These are phyloP conservation scores for Fraxinus quadrangulata DNA, from an alignment of 257 asterid species.

Conservation along the genomic window DNA sequence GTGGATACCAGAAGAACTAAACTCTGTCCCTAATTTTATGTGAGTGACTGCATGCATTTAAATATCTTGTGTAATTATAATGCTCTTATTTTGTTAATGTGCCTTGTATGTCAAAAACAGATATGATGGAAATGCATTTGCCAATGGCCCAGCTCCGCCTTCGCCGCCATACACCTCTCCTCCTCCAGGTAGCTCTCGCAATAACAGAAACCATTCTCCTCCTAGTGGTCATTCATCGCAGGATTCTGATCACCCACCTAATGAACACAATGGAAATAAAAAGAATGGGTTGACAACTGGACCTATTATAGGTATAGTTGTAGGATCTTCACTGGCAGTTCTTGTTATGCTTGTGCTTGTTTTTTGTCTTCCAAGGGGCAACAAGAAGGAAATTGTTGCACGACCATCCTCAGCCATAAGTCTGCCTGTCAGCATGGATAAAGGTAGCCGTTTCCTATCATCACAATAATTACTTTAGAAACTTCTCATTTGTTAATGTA, in stretches of 20 bases:
- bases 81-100: constrained; percentile 15
- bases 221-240: constrained; percentile 46
- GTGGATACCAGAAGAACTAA: constrained; percentile 86
- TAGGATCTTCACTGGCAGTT: constrained; percentile 65
- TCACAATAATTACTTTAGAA: constrained; percentile 3
- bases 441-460: constrained; percentile 40
- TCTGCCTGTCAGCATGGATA: constrained; percentile 53
- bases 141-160: constrained; percentile 93
- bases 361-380: constrained; percentile 61
- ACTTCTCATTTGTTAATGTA: constrained; percentile 2
- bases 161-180: constrained; percentile 87
- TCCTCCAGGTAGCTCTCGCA: constrained; percentile 71
- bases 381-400: constrained; percentile 72
- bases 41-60: constrained; percentile 45
- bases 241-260: constrained; percentile 43
- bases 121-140: constrained; percentile 72
- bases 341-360: constrained; percentile 58
- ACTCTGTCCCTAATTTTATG: constrained; percentile 71
- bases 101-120: constrained; percentile 45
- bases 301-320: constrained; percentile 73
- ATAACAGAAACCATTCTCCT: constrained; percentile 43
- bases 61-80: constrained; percentile 14
- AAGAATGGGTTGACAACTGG: constrained; percentile 64
- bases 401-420: constrained; percentile 68
- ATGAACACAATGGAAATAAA: constrained; percentile 40